A percentile compares a stretch with the other conserved stretches of the same genome.
Evolutionary conservation across 306 rosid genomes (phyloP).

Genomic region (Prunus persica): Prunus_persica_NCBIv2 NC_034009.1:8950501-8951000

Average conservation of each 20-base stretch:
- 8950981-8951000: constrained; percentile 80
- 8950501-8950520: background rate
- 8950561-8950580: background rate
- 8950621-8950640: constrained; percentile 76
- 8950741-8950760: constrained; percentile 61
- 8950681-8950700: constrained; percentile 75
- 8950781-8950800: constrained; percentile 14
- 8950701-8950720: constrained; percentile 72
- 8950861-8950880: constrained; percentile 87
- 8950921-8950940: constrained; percentile 98
- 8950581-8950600: background rate
- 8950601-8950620: constrained; percentile 54
- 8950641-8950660: constrained; percentile 80
- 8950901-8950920: constrained; percentile 69
- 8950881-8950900: constrained; percentile 81
- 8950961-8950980: constrained; percentile 96
- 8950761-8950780: constrained; percentile 14
- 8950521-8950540: background rate
- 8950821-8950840: constrained; percentile 3
- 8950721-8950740: constrained; percentile 57
- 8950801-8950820: background rate
- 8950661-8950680: constrained; percentile 58
- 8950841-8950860: constrained; percentile 14
- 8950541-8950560: background rate
- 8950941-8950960: constrained; percentile 99